Conservation (phyloP, 306 rosid species). For the Cercis canadensis region DNA sequence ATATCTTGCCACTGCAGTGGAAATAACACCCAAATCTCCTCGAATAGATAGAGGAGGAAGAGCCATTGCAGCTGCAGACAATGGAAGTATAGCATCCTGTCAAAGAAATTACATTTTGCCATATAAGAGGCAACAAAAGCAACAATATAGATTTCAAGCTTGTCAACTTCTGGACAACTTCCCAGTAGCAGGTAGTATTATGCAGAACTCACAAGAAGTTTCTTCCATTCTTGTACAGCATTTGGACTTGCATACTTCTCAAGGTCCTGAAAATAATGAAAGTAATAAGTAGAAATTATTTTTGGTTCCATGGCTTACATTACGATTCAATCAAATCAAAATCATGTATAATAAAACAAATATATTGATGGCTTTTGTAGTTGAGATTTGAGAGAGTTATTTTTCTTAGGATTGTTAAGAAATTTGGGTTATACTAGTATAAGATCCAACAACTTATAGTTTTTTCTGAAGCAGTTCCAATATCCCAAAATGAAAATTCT, state of each 20-base stretch:
- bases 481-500: neutral
- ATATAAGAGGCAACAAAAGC: slow-evolving; percentile 27
- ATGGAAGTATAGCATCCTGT: slow-evolving; percentile 88
- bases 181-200: neutral
- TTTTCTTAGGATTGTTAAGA: neutral
- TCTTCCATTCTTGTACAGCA: slow-evolving; percentile 84
- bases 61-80: slow-evolving; percentile 91
- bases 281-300: neutral
- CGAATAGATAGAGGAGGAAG: slow-evolving; percentile 92
- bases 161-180: slow-evolving; percentile 12
- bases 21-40: slow-evolving; percentile 85
- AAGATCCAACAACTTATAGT: neutral
- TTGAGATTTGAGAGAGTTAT: neutral
- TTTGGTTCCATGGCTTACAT: neutral
- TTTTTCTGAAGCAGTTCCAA: neutral
- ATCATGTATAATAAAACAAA: neutral
- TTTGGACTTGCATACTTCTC: slow-evolving; percentile 77
- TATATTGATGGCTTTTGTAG: neutral
- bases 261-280: slow-evolving; percentile 64
- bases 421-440: neutral
- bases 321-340: too few relatives aligned
- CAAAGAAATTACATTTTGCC: slow-evolving; percentile 39
- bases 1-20: slow-evolving; percentile 92
- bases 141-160: slow-evolving; percentile 7
- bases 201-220: slow-evolving; percentile 69